Conservation (phyloP, 2,329 filamentous ascomycete genomes). For the Cordyceps javanica region DNA sequence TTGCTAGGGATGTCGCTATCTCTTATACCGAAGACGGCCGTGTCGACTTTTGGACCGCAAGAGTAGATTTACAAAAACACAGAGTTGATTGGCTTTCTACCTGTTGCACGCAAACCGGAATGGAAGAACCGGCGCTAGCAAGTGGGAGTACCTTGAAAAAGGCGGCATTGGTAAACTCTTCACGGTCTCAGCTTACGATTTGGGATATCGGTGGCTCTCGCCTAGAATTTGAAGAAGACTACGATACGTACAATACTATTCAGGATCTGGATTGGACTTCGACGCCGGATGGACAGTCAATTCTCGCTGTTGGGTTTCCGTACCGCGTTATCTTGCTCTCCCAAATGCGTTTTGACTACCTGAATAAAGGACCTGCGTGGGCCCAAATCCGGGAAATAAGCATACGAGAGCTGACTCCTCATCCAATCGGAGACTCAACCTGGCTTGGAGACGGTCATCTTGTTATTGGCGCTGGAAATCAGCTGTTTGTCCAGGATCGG, state of each 20-base stretch:
- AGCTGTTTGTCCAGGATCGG: conserved; percentile 79
- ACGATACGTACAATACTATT: conserved; percentile 66
- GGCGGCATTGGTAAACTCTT: conserved; percentile 71
- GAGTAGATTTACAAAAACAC: conserved; percentile 53
- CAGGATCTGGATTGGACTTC: conserved; percentile 91
- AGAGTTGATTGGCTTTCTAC: conserved; percentile 77
- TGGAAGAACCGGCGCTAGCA: conserved; percentile 66
- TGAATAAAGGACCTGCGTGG: conserved; percentile 87
- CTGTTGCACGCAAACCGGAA: conserved; percentile 71
- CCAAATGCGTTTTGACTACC: conserved; percentile 86
- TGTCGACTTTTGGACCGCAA: conserved; percentile 80
- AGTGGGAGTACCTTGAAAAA: conserved; percentile 85
- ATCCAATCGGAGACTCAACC: conserved; percentile 86
- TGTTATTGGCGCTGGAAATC: conserved; percentile 84
- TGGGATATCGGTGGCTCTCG: conserved; percentile 83
- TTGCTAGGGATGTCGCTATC: conserved; percentile 78
- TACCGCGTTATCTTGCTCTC: conserved; percentile 75
- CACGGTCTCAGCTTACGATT: conserved; percentile 72
- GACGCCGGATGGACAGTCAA: conserved; percentile 81
- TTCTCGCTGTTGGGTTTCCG: conserved; percentile 88
- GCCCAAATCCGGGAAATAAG: conserved; percentile 75
- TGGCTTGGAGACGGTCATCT: conserved; percentile 85
- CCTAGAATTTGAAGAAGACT: conserved; percentile 74
- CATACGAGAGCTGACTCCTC: conserved; percentile 74
- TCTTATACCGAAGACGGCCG: conserved; percentile 72